These are phyloP conservation scores for Lentinula raphanica DNA, from an alignment of 768 basidiomycete species.

Conservation along the genomic window DNA sequence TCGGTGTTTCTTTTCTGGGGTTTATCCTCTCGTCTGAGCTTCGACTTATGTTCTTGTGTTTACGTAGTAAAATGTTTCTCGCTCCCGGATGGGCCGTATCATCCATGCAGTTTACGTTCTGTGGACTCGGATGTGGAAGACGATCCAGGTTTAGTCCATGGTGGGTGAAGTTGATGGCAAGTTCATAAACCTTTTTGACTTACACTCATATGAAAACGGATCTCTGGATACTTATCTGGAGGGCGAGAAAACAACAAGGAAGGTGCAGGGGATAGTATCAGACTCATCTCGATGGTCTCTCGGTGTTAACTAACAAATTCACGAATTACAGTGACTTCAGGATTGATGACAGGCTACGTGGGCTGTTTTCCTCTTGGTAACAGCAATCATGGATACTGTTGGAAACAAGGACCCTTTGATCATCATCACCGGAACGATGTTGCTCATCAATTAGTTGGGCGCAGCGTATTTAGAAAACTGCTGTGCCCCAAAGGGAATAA, in stretches of 20 bases:
- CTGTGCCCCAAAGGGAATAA: too few species aligned
- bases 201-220: too few species aligned
- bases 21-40: conserved; percentile 6
- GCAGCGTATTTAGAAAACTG: not conserved
- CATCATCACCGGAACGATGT: not conserved
- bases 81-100: conserved; percentile 12
- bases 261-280: too few species aligned
- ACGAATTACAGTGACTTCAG: too few species aligned
- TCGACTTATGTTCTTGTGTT: conserved; percentile 10
- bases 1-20: conserved; percentile 15
- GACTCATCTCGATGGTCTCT: not conserved
- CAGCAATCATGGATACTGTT: not conserved
- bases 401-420: conserved; percentile 2
- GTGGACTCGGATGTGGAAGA: conserved; percentile 8
- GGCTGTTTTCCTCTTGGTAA: too few species aligned
- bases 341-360: too few species aligned
- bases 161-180: too few species aligned
- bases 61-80: conserved; percentile 13
- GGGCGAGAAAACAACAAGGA: too few species aligned
- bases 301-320: conserved; percentile 3
- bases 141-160: too few species aligned
- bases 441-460: not conserved
- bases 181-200: not conserved
- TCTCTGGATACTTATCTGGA: too few species aligned
- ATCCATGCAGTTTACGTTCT: conserved; percentile 11